Evolutionary conservation across 495 filamentous ascomycete species (phyloP).

Genomic region (Letharia columbiana): DNA sequence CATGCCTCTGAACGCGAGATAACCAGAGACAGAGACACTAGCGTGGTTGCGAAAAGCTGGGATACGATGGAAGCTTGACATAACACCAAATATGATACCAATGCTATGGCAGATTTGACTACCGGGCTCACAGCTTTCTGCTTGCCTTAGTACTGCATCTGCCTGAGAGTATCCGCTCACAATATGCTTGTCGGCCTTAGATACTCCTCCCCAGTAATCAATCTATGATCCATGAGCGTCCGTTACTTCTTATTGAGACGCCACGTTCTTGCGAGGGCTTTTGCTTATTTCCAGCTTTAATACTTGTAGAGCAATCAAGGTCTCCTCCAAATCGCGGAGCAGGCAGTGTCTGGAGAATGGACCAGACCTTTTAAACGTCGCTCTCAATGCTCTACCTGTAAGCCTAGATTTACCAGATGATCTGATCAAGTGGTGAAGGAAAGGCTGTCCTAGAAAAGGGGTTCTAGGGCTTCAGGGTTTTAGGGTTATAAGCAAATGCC

Average conservation of each 20-base stretch:
- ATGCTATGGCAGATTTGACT: not conserved
- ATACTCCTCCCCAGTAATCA: not conserved
- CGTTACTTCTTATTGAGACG: not conserved
- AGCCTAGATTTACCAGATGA: too few relatives aligned
- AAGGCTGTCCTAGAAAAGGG: too few relatives aligned
- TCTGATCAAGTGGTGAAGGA: too few relatives aligned
- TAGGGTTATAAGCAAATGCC: not conserved
- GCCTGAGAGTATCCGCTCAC: not conserved
- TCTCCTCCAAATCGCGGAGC: not conserved
- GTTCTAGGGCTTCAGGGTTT: too few relatives aligned
- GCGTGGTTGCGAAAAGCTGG: not conserved
- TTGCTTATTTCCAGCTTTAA: not conserved
- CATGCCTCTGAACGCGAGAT: not conserved
- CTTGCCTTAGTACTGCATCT: not conserved
- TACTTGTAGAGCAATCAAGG: not conserved
- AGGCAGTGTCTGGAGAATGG: not conserved
- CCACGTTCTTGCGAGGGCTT: not conserved
- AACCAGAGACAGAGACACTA: too few relatives aligned
- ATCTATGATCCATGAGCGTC: not conserved
- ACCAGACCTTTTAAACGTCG: not conserved
- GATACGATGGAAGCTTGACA: not conserved
- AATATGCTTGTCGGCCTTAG: not conserved
- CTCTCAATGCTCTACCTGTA: too few relatives aligned
- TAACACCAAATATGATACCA: not conserved
- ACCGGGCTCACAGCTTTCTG: not conserved